Conservation (phyloP, 495 filamentous ascomycete species). For the Podospora comata region DNA sequence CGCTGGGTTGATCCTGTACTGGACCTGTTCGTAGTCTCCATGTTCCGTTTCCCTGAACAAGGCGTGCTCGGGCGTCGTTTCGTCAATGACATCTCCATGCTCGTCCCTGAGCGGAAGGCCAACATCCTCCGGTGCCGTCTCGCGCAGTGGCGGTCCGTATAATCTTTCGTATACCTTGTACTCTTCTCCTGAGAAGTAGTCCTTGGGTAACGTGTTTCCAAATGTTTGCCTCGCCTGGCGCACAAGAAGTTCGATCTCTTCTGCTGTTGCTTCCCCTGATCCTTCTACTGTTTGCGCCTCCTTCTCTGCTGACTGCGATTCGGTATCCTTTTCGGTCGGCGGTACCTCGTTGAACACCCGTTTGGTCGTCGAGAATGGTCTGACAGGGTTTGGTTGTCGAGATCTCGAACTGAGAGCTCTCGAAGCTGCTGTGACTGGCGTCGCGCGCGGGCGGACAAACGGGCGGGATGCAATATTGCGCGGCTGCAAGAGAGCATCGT, state of each 20-base stretch:
- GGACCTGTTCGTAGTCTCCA: slow-evolving; percentile 60
- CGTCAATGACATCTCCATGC: slow-evolving; percentile 22
- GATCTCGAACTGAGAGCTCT: slow-evolving; percentile 14
- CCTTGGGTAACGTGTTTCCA: slow-evolving; percentile 74
- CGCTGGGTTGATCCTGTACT: slow-evolving; percentile 34
- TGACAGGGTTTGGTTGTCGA: slow-evolving; percentile 20
- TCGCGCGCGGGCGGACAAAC: slow-evolving; percentile 20
- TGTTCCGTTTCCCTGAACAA: slow-evolving; percentile 56
- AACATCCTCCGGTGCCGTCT: slow-evolving; percentile 56
- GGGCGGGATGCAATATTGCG: slow-evolving; percentile 20
- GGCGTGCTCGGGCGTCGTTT: slow-evolving; percentile 21
- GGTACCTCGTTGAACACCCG: slow-evolving; percentile 24
- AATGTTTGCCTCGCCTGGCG: slow-evolving; percentile 67
- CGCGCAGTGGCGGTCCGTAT: slow-evolving; percentile 66
- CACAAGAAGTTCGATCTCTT: slow-evolving; percentile 60
- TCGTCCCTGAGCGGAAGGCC: slow-evolving; percentile 42
- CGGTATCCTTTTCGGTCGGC: slow-evolving; percentile 3
- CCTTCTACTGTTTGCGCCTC: neutral
- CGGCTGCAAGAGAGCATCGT: slow-evolving; percentile 36
- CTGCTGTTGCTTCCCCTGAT: slow-evolving; percentile 3
- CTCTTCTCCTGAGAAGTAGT: slow-evolving; percentile 65
- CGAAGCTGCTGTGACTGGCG: slow-evolving; percentile 15
- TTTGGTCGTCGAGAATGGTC: slow-evolving; percentile 42
- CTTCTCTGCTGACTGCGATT: slow-evolving; percentile 1
- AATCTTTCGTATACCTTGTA: slow-evolving; percentile 72